These are phyloP conservation scores for Globisporangium mamillatum DNA, from an alignment of 352 stramenopile species.

Conservation along the genomic window DNA sequence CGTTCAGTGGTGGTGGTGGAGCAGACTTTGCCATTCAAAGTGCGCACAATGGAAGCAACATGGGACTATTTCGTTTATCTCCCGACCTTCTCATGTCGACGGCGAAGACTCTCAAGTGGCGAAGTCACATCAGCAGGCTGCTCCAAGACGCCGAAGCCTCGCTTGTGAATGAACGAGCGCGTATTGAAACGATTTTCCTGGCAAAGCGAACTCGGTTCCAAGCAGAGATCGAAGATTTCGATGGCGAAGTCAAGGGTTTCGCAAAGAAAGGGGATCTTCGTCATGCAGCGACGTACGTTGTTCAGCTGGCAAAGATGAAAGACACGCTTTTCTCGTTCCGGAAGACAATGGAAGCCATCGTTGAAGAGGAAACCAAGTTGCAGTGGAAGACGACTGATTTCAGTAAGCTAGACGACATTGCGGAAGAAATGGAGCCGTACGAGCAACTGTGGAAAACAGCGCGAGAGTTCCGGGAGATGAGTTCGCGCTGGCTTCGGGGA, in stretches of 20 bases:
- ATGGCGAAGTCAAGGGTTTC: constrained; percentile 63
- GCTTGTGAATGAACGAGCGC: constrained; percentile 53
- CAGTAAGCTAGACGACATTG: constrained; percentile 69
- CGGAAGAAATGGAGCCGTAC: constrained; percentile 70
- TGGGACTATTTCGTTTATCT: constrained; percentile 16
- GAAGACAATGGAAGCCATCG: constrained; percentile 51
- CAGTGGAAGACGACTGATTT: constrained; percentile 74
- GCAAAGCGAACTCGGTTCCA: constrained; percentile 68
- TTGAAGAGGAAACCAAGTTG: constrained; percentile 59
- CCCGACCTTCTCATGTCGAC: constrained; percentile 51
- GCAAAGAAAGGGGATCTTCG: constrained; percentile 75
- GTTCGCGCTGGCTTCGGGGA: constrained; percentile 49
- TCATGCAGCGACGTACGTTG: constrained; percentile 72
- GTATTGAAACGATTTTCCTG: constrained; percentile 72
- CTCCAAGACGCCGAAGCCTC: constrained; percentile 49
- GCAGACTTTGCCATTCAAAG: not conserved
- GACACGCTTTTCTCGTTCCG: constrained; percentile 57
- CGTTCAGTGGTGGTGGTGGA: not conserved
- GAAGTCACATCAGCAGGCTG: constrained; percentile 49
- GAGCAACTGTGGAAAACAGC: constrained; percentile 73
- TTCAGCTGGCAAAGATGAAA: constrained; percentile 72
- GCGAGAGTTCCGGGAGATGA: constrained; percentile 75
- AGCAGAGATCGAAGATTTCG: constrained; percentile 73
- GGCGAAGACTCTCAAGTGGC: constrained; percentile 71
- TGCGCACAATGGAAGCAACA: not conserved